Percentiles rank a stretch among this genome's conserved stretches.
Evolutionary conservation across 306 rosid species (phyloP).

Genomic region (Vigna nakashimae): DNA sequence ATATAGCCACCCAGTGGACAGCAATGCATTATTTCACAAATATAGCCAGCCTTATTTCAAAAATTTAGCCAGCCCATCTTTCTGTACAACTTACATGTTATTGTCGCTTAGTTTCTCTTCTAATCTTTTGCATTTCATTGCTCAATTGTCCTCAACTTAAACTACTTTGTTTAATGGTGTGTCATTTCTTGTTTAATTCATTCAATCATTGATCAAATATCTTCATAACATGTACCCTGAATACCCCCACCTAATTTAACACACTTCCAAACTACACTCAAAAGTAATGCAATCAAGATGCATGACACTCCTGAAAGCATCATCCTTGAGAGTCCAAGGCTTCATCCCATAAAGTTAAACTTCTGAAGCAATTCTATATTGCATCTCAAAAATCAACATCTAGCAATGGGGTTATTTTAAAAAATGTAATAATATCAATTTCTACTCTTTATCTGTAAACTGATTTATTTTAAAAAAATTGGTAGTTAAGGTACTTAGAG

Average conservation of each 20-base stretch:
- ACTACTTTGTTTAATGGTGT: neutral
- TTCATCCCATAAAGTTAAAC: conserved; percentile 9
- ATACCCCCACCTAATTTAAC: neutral
- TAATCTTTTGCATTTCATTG: neutral
- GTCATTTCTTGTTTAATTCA: neutral
- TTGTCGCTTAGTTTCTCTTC: neutral
- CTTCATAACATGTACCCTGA: neutral
- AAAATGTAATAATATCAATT: neutral
- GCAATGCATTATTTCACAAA: neutral
- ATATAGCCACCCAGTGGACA: neutral
- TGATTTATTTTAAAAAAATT: neutral
- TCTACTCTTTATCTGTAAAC: neutral
- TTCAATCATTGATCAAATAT: neutral
- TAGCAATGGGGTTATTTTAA: neutral
- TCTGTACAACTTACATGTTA: neutral
- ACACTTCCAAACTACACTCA: conserved; percentile 1
- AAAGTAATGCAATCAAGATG: neutral
- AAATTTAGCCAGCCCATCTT: neutral
- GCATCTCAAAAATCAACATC: conserved; percentile 18
- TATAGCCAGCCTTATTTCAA: neutral
- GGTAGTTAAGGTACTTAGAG: neutral
- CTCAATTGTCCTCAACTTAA: neutral
- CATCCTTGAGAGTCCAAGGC: neutral
- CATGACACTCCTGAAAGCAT: conserved; percentile 3
- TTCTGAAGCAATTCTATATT: neutral